Evolutionary conservation across 1,284 basidiomycete genomes (phyloP), one percentile per base, ranked within the genome.

Genomic region (Tylopilus orsonianus): DNA sequence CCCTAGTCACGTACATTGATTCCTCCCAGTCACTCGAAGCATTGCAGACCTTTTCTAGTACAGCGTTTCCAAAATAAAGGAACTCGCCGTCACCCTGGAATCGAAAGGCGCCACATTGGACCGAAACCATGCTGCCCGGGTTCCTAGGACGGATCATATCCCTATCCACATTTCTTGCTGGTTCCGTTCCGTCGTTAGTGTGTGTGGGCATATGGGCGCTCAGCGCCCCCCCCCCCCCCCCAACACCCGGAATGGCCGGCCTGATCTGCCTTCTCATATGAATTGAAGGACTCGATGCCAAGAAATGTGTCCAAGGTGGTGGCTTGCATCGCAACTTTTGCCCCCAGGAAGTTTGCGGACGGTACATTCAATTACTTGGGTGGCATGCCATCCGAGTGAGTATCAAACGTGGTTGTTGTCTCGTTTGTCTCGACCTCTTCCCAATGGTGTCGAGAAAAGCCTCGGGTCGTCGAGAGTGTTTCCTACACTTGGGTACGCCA

Each of bases 401-500:
- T 53, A 41, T 26, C 10, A n/a, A n/a, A n/a, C n/a, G n/a, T n/a
- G n/a, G n/a, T 26, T 26, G n/a, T 26, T 10, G 26, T 6, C 26
- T 26, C 10, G 5, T 10, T 6, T 23, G 1, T 19, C 44, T 34
- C 10, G 4, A 2, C 18, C 33, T 41, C 41, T 7, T 5, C 5
- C 8, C 26, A 20, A 8, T 33, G 62, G 64, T 56, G 59, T 34
- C 59, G 61, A 7, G 61, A 67, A 39, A 58, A 56, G 22, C 41
- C 59, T 9, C 59, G 55, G 18, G 43, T 68, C 27, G 52, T 64
- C 9, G 51, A 52, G 20, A 58, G 55, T 10, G 64, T 67, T 7
- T 56, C 61, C 2, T 67, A 60, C 27, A 56, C 53, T 4, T 54
- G 53, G 29, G 60, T 67, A 20, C 61, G 63, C 33, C 61, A 68